Conservation (phyloP, 176 grass and related monocot genomes). For the Poa annua region DNA sequence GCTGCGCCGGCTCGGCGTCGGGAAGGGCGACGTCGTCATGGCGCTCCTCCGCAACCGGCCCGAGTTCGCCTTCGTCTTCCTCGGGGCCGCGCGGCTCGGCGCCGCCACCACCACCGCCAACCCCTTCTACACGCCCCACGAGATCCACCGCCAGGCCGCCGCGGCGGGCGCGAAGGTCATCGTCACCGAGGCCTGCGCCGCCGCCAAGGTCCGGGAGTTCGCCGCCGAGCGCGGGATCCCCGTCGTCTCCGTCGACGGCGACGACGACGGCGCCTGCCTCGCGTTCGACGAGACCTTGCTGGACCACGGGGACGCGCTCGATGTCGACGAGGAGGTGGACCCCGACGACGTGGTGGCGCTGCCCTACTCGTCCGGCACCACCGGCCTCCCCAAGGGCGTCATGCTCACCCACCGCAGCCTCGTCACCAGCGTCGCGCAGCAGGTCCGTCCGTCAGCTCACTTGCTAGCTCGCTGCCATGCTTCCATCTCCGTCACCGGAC, state of each 20-base stretch:
- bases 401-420: conserved; percentile 97
- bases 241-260: conserved; percentile 51
- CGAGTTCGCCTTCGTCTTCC: conserved; percentile 87
- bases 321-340: conserved; percentile 58
- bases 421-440: conserved; percentile 91
- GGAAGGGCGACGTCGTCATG: conserved; percentile 74
- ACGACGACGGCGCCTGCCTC: conserved; percentile 42
- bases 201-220: conserved; percentile 68
- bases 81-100: conserved; percentile 64
- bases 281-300: conserved; percentile 46
- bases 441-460: conserved; percentile 43
- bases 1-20: conserved; percentile 55
- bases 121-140: conserved; percentile 77
- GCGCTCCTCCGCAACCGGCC: conserved; percentile 74
- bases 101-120: conserved; percentile 83
- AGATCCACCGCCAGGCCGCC: conserved; percentile 81
- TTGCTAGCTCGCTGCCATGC: not conserved
- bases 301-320: not conserved
- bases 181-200: conserved; percentile 77
- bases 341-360: conserved; percentile 81
- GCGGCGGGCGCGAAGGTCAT: conserved; percentile 56
- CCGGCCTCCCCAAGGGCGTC: conserved; percentile 84
- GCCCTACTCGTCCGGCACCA: conserved; percentile 86
- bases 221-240: conserved; percentile 52
- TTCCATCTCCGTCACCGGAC: not conserved